Evolutionary conservation across 1,284 basidiomycete genomes (phyloP).

Genomic region (Microbotryum silenes-acaulis): DNA sequence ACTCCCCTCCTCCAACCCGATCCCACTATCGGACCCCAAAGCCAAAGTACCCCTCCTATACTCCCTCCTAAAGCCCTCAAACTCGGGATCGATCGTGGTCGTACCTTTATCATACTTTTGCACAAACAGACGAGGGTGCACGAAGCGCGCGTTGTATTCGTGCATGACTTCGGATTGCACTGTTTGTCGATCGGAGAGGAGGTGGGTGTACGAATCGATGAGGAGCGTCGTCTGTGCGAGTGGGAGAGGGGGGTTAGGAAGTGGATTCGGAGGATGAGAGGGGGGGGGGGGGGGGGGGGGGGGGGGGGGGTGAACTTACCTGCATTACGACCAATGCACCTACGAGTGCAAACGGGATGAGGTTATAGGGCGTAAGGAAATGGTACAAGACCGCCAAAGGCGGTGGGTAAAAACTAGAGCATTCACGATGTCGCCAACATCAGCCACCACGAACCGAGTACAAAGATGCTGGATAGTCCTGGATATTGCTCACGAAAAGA

Average conservation of each 20-base stretch:
- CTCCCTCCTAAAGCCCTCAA: not conserved
- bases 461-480: too few relatives aligned
- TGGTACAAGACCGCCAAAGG: slow-evolving; percentile 32
- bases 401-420: slow-evolving; percentile 29
- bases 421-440: not conserved
- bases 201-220: slow-evolving; percentile 67
- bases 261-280: not conserved
- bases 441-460: not conserved
- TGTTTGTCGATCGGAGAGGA: slow-evolving; percentile 62
- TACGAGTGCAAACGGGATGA: slow-evolving; percentile 20
- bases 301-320: not conserved
- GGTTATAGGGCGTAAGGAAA: slow-evolving; percentile 23
- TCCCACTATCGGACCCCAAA: too few relatives aligned
- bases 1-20: too few relatives aligned
- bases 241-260: not conserved
- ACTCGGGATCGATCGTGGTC: slow-evolving; percentile 18
- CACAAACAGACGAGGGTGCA: slow-evolving; percentile 58
- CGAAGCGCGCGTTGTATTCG: slow-evolving; percentile 70
- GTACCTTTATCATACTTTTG: slow-evolving; percentile 24
- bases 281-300: too few relatives aligned
- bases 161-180: slow-evolving; percentile 72
- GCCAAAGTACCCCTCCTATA: not conserved
- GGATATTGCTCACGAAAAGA: slow-evolving; percentile 24
- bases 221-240: slow-evolving; percentile 20
- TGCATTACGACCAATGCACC: slow-evolving; percentile 16